Percentiles rank a stretch among this genome's conserved stretches.
Evolutionary conservation across 208 protist genomes (phyloP).

Genomic region (Polymyxa betae): DNA sequence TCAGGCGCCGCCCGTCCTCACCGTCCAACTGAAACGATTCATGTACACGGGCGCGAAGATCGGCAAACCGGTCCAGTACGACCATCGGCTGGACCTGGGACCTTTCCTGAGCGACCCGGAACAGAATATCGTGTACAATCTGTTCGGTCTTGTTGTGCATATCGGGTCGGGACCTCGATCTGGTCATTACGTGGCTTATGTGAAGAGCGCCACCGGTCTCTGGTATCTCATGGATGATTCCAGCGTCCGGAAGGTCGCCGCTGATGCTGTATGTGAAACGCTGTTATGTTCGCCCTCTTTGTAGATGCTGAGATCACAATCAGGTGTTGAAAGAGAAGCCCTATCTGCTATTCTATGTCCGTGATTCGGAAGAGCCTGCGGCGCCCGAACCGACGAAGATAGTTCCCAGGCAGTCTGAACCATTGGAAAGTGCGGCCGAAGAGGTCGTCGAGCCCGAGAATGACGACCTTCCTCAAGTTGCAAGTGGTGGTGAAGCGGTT

Average conservation of each 20-base stretch:
- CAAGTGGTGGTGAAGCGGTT: background rate
- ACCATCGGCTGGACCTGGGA: constrained; percentile 65
- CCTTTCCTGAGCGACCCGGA: constrained; percentile 58
- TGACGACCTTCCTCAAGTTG: background rate
- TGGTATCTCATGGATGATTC: constrained; percentile 78
- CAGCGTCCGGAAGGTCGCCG: constrained; percentile 34
- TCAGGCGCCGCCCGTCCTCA: constrained; percentile 74
- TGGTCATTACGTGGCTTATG: constrained; percentile 81
- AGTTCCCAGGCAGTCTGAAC: background rate
- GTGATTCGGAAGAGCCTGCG: constrained; percentile 19
- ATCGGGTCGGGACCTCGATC: constrained; percentile 67
- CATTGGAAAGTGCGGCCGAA: background rate
- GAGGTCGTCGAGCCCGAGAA: background rate
- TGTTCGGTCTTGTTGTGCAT: constrained; percentile 81
- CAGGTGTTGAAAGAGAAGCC: constrained; percentile 71
- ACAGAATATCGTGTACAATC: constrained; percentile 65
- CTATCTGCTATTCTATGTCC: constrained; percentile 78
- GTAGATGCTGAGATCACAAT: constrained; percentile 56
- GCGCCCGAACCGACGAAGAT: background rate
- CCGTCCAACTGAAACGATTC: constrained; percentile 82
- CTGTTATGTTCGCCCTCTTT: background rate
- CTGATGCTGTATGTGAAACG: background rate
- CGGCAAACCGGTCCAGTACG: constrained; percentile 59
- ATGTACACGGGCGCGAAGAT: constrained; percentile 62
- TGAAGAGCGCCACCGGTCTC: constrained; percentile 68